A percentile compares a stretch with the other conserved stretches of the same genome.
Evolutionary conservation across 2,329 filamentous ascomycete species (phyloP).

Genomic region (Phaeophleospora eucalypticola): DNA sequence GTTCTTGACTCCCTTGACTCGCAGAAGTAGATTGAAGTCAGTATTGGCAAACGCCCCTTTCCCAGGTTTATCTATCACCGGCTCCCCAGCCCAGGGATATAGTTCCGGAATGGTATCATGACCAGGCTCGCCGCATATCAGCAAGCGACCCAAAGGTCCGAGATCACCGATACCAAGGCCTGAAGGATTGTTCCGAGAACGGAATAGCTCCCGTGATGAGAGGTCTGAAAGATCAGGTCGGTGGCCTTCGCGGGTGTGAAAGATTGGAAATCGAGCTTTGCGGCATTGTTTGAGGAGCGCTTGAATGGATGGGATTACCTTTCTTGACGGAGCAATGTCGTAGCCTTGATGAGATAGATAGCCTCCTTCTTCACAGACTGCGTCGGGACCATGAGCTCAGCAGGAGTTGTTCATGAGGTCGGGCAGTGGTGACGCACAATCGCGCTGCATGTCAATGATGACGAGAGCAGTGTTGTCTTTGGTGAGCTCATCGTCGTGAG

Average conservation of each 20-base stretch:
- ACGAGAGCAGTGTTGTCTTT: conserved; percentile 47
- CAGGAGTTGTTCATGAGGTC: background rate
- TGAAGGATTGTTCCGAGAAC: conserved; percentile 50
- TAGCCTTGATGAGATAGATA: conserved; percentile 50
- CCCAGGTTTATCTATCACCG: conserved; percentile 54
- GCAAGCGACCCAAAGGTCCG: conserved; percentile 55
- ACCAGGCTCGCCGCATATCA: conserved; percentile 55
- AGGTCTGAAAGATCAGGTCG: conserved; percentile 55
- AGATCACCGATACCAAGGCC: conserved; percentile 49
- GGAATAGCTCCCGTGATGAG: conserved; percentile 50
- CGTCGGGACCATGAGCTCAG: background rate
- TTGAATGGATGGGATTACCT: conserved; percentile 44
- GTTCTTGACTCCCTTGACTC: conserved; percentile 50
- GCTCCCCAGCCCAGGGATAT: conserved; percentile 45
- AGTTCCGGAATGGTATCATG: conserved; percentile 56
- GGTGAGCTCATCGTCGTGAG: conserved; percentile 19
- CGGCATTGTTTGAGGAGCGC: conserved; percentile 43
- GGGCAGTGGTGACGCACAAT: conserved; percentile 33
- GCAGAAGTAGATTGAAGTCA: conserved; percentile 50
- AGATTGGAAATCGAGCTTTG: conserved; percentile 38
- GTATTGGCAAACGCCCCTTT: conserved; percentile 52
- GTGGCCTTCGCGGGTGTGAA: conserved; percentile 53
- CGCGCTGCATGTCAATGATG: conserved; percentile 55
- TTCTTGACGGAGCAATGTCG: conserved; percentile 37
- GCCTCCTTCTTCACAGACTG: conserved; percentile 44